phyloP scores from a whole-genome alignment of 495 filamentous ascomycete species.

The Aspergillus avenaceus region DNA sequence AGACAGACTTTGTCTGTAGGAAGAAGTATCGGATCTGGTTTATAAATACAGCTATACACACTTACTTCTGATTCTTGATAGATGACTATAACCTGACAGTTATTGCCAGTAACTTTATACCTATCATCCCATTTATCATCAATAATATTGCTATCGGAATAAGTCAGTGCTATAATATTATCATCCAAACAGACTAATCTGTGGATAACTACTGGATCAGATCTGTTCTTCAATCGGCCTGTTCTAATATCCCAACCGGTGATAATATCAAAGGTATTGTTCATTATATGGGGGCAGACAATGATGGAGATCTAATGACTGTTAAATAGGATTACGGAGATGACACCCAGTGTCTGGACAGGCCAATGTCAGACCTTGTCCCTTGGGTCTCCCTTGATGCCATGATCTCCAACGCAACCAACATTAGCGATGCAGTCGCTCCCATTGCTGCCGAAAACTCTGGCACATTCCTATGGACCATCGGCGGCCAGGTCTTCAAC shows the following conservation, averaged over 20 bases:
- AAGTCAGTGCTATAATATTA: constrained; percentile 52
- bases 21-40: constrained; percentile 52
- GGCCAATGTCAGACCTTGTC: neutral
- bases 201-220: neutral
- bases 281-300: neutral
- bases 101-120: constrained; percentile 41
- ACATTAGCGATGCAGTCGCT: neutral
- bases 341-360: neutral
- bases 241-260: neutral
- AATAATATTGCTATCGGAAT: constrained; percentile 12
- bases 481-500: neutral
- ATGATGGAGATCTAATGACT: neutral
- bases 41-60: constrained; percentile 53
- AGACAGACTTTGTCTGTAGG: constrained; percentile 18
- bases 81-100: constrained; percentile 35
- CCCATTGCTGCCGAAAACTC: neutral
- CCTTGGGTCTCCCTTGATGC: neutral
- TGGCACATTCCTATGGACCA: neutral
- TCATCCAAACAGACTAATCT: constrained; percentile 31
- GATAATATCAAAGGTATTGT: neutral
- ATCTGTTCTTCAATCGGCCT: neutral
- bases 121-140: constrained; percentile 31
- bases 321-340: neutral
- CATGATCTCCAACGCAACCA: neutral
- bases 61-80: constrained; percentile 35